phyloP scores from a whole-genome alignment of 768 basidiomycete genomes.

The Mycena olivaceomarginata region DNA sequence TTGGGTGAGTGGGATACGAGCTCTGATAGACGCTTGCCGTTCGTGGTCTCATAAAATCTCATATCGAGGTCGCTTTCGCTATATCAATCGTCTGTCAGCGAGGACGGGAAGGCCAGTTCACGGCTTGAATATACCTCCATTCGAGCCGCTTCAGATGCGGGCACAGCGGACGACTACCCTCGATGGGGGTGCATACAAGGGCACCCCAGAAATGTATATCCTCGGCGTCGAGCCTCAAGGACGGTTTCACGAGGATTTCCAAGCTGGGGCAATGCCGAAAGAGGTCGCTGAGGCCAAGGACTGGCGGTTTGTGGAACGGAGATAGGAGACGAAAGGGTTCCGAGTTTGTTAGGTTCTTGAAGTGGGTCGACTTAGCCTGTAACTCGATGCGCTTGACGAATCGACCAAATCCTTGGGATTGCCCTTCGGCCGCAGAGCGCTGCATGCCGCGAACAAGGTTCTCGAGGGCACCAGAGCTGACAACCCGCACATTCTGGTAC shows the following conservation, averaged over 20 bases:
- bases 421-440: constrained; percentile 27
- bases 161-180: constrained; percentile 5
- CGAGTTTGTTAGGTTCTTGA: constrained; percentile 13
- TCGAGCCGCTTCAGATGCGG: constrained; percentile 35
- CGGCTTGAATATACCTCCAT: constrained; percentile 27
- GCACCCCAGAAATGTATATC: constrained; percentile 33
- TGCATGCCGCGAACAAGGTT: constrained; percentile 27
- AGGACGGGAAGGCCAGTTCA: not conserved
- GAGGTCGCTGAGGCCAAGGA: constrained; percentile 13
- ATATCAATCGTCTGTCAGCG: not conserved
- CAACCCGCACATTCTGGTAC: constrained; percentile 31
- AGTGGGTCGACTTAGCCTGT: not conserved
- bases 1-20: constrained; percentile 28
- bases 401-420: constrained; percentile 19
- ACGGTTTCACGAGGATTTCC: constrained; percentile 26
- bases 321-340: constrained; percentile 13
- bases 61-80: constrained; percentile 38
- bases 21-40: constrained; percentile 24
- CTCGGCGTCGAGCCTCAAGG: constrained; percentile 35
- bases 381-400: constrained; percentile 35
- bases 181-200: constrained; percentile 16
- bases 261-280: constrained; percentile 26
- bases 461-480: constrained; percentile 1
- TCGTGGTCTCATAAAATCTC: constrained; percentile 25
- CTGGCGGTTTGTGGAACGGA: not conserved